Evolutionary conservation across 192 early-diverging fungal genomes (phyloP).

Genomic region (Backusella tarrabulga): DNA sequence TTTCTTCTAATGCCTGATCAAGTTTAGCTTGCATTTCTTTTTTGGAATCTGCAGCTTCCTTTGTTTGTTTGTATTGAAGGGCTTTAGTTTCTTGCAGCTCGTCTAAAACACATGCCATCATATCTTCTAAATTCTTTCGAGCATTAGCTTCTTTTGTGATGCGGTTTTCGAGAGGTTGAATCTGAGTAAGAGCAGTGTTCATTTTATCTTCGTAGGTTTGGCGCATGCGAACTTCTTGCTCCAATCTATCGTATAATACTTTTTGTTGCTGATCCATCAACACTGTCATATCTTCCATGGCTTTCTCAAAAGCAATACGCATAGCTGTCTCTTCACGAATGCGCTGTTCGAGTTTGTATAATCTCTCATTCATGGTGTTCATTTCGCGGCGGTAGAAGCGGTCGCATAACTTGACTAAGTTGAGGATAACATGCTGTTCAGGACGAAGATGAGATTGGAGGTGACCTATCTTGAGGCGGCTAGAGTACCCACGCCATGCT

Average conservation of each 20-base stretch:
- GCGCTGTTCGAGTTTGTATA: constrained; percentile 12
- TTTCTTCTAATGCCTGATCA: constrained; percentile 13
- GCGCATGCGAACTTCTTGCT: constrained; percentile 30
- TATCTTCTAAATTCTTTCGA: constrained; percentile 21
- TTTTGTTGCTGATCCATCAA: constrained; percentile 32
- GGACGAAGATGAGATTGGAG: not conserved
- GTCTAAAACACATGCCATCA: constrained; percentile 22
- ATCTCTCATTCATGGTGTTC: not conserved
- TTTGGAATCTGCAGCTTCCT: constrained; percentile 18
- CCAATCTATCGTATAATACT: constrained; percentile 23
- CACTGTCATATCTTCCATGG: constrained; percentile 31
- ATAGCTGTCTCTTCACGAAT: constrained; percentile 28
- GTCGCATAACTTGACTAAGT: not conserved
- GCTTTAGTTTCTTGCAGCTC: constrained; percentile 23
- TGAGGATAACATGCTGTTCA: not conserved
- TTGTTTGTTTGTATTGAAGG: not conserved
- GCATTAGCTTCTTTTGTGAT: constrained; percentile 16
- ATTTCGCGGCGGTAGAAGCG: constrained; percentile 10
- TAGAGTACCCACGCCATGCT: constrained; percentile 17
- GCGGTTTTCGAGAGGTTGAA: constrained; percentile 14
- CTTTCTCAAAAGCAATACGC: constrained; percentile 32
- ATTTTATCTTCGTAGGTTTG: constrained; percentile 24
- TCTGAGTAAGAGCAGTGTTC: not conserved
- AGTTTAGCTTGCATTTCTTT: constrained; percentile 18
- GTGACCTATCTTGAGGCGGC: not conserved